phyloP scores from a whole-genome alignment of 805 yeast species.

The Maudiozyma turicensis region DNA sequence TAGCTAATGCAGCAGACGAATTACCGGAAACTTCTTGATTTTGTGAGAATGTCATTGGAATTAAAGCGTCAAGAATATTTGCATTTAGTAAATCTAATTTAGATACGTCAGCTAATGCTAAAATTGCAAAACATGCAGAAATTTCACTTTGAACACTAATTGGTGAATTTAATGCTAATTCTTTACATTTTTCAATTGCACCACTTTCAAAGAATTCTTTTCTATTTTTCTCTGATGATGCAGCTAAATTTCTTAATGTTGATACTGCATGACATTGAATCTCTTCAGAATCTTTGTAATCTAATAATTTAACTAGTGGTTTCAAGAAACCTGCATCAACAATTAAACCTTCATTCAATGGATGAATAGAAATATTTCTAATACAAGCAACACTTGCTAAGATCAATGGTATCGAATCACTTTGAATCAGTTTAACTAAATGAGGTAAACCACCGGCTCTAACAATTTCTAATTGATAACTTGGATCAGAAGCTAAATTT shows the following conservation, averaged over 20 bases:
- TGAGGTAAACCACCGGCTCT: constrained; percentile 93
- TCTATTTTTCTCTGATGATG: constrained; percentile 87
- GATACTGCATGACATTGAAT: constrained; percentile 98
- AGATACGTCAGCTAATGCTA: constrained; percentile 92
- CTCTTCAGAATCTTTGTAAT: constrained; percentile 83
- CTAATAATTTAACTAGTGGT: constrained; percentile 79
- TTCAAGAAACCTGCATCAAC: constrained; percentile 94
- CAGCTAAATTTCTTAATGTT: constrained; percentile 90
- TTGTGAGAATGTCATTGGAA: constrained; percentile 80
- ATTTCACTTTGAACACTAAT: constrained; percentile 91
- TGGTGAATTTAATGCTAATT: constrained; percentile 76
- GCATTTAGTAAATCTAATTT: constrained; percentile 75
- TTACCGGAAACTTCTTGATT: constrained; percentile 96
- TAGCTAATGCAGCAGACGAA: constrained; percentile 96
- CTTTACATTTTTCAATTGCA: constrained; percentile 88
- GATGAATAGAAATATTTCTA: constrained; percentile 93
- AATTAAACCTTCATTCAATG: constrained; percentile 87
- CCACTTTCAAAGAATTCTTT: constrained; percentile 88
- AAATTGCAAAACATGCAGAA: constrained; percentile 92
- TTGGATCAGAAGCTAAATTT: constrained; percentile 91
- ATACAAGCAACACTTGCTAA: constrained; percentile 98
- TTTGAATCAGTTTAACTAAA: constrained; percentile 78
- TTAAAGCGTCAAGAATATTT: constrained; percentile 76
- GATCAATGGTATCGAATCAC: constrained; percentile 83
- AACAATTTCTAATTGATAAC: constrained; percentile 92